A percentile compares a stretch with the other conserved stretches of the same genome.
These are phyloP conservation scores for Yamadazyma philogaea DNA, from an alignment of 805 yeast genomes.

Conservation along the genomic window DNA sequence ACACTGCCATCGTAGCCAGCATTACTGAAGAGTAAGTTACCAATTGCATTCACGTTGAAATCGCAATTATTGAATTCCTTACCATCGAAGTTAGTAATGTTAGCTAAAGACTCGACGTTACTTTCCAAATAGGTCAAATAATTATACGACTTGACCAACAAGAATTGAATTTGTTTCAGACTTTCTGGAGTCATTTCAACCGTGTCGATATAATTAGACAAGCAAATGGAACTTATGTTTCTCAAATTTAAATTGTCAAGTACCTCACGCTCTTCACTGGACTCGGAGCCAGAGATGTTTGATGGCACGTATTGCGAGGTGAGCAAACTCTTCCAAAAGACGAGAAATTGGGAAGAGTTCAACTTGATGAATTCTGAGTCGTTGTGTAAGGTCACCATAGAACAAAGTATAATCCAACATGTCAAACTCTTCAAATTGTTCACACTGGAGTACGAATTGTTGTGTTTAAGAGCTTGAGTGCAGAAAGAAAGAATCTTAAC, in stretches of 20 bases:
- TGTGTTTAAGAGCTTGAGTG: conserved; percentile 43
- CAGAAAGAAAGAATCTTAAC: conserved; percentile 44
- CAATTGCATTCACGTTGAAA: conserved; percentile 27
- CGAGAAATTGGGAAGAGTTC: conserved; percentile 42
- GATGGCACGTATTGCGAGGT: conserved; percentile 39
- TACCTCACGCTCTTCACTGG: conserved; percentile 26
- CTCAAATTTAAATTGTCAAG: conserved; percentile 35
- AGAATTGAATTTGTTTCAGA: conserved; percentile 38
- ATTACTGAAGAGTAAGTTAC: conserved; percentile 29
- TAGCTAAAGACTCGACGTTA: conserved; percentile 30
- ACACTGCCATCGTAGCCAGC: conserved; percentile 19
- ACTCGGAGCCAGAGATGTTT: conserved; percentile 16
- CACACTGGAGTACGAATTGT: conserved; percentile 18
- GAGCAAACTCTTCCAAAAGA: conserved; percentile 43
- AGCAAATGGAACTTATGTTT: conserved; percentile 37
- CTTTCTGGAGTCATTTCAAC: conserved; percentile 40
- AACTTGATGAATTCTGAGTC: conserved; percentile 42
- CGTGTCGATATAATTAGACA: conserved; percentile 36
- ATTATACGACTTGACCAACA: conserved; percentile 40
- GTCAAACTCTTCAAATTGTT: conserved; percentile 27
- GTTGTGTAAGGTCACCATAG: conserved; percentile 38
- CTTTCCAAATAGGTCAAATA: conserved; percentile 40
- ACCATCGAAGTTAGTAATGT: conserved; percentile 30
- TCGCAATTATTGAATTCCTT: conserved; percentile 27
- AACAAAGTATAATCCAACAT: conserved; percentile 42